These are phyloP conservation scores for Mucuna pruriens DNA, from an alignment of 306 rosid genomes.

Conservation along the genomic window DNA sequence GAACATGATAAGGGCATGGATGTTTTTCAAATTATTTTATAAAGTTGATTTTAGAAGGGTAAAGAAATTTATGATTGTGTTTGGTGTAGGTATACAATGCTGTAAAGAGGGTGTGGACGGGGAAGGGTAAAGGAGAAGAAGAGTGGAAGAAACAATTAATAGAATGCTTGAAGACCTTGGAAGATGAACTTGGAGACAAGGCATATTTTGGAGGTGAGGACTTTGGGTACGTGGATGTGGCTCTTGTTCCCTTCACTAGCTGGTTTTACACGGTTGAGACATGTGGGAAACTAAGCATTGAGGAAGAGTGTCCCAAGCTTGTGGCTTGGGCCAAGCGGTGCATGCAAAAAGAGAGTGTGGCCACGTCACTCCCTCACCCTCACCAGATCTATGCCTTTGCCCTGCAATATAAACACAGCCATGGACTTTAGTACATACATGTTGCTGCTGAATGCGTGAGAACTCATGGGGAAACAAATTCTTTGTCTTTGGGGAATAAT, in stretches of 20 bases:
- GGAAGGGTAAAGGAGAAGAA: slow-evolving; percentile 57
- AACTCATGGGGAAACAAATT: not conserved
- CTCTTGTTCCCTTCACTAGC: slow-evolving; percentile 57
- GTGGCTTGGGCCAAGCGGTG: slow-evolving; percentile 62
- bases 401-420: slow-evolving; percentile 39
- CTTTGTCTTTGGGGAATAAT: not conserved
- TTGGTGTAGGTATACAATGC: slow-evolving; percentile 46
- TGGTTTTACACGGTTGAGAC: slow-evolving; percentile 62
- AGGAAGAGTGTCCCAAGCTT: slow-evolving; percentile 56
- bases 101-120: slow-evolving; percentile 45
- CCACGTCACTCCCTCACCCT: slow-evolving; percentile 56
- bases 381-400: slow-evolving; percentile 50
- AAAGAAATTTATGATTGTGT: not conserved
- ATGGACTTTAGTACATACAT: slow-evolving; percentile 36
- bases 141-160: slow-evolving; percentile 47
- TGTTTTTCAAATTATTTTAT: not conserved
- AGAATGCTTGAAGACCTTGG: slow-evolving; percentile 46
- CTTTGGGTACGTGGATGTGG: slow-evolving; percentile 59
- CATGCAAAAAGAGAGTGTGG: slow-evolving; percentile 49
- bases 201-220: slow-evolving; percentile 55
- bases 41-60: not conserved
- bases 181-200: slow-evolving; percentile 52
- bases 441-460: not conserved
- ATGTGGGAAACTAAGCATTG: slow-evolving; percentile 47
- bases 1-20: not conserved